These are phyloP conservation scores for Candida sp. DNA, from an alignment of 1,139 yeast genomes.

Conservation along the genomic window DNA sequence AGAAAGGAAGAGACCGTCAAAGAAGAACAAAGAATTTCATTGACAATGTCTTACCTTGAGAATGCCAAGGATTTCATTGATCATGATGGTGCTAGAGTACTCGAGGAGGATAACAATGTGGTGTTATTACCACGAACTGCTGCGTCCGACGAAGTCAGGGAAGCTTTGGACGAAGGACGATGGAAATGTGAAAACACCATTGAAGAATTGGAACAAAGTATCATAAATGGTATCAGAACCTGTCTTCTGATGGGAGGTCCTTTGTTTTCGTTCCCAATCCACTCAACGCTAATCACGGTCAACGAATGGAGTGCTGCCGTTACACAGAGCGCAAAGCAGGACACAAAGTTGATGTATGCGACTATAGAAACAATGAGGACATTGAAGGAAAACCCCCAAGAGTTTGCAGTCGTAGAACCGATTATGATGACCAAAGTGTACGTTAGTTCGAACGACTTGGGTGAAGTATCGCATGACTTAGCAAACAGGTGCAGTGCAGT, in stretches of 20 bases:
- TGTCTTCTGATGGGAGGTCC: slow-evolving; percentile 84
- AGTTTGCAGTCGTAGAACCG: slow-evolving; percentile 80
- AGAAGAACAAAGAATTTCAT: slow-evolving; percentile 30
- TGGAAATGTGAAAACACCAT: slow-evolving; percentile 56
- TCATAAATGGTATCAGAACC: slow-evolving; percentile 67
- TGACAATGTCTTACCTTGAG: slow-evolving; percentile 59
- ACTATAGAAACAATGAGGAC: slow-evolving; percentile 42
- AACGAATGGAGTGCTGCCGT: slow-evolving; percentile 57
- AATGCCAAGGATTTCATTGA: slow-evolving; percentile 40
- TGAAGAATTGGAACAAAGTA: slow-evolving; percentile 55
- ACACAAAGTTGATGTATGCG: slow-evolving; percentile 31
- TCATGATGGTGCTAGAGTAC: slow-evolving; percentile 41
- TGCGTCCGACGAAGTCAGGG: slow-evolving; percentile 27
- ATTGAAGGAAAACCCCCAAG: slow-evolving; percentile 21
- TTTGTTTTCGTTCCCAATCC: slow-evolving; percentile 63
- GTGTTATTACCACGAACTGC: slow-evolving; percentile 34
- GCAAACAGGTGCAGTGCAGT: slow-evolving; percentile 72
- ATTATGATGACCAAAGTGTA: slow-evolving; percentile 79
- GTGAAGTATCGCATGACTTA: slow-evolving; percentile 81
- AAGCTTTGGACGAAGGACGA: slow-evolving; percentile 37
- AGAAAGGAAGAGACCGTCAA: slow-evolving; percentile 11
- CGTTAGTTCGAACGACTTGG: slow-evolving; percentile 74
- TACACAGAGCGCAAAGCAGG: slow-evolving; percentile 41
- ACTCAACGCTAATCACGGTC: slow-evolving; percentile 61
- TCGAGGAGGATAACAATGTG: slow-evolving; percentile 42